These are phyloP conservation scores for Larix sibirica DNA, from an alignment of 83 land plant genomes.

Conservation along the genomic window DNA sequence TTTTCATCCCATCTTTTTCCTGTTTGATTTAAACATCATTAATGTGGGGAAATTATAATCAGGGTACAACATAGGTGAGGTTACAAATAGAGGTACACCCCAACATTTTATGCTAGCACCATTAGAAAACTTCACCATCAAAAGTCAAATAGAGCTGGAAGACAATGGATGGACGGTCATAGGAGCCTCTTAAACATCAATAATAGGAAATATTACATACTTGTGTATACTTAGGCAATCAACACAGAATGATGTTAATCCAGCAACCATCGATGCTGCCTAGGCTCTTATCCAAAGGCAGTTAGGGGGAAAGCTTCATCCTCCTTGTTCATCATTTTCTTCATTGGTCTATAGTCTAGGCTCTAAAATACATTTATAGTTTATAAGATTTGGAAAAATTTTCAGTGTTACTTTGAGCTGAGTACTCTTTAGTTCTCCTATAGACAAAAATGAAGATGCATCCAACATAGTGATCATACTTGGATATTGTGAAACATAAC, in stretches of 20 bases:
- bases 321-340: not conserved
- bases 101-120: not conserved
- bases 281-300: too few species aligned
- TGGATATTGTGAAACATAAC: not conserved
- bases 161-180: not conserved
- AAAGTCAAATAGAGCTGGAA: not conserved
- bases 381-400: not conserved
- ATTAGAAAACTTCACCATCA: not conserved
- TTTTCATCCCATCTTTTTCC: not conserved
- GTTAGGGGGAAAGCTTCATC: not conserved
- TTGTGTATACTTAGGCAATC: not conserved
- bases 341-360: not conserved
- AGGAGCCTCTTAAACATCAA: slow-evolving; percentile 1
- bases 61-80: not conserved
- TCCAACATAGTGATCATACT: not conserved
- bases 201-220: not conserved
- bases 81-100: not conserved
- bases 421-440: not conserved
- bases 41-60: not conserved
- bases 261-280: not conserved
- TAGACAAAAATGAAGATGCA: not conserved
- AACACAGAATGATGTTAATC: not conserved
- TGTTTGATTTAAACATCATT: not conserved
- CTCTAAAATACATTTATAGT: not conserved
- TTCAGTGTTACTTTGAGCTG: not conserved